Base-by-base conservation (phyloP, 257 asterid species). In the Salvia splendens region DNA sequence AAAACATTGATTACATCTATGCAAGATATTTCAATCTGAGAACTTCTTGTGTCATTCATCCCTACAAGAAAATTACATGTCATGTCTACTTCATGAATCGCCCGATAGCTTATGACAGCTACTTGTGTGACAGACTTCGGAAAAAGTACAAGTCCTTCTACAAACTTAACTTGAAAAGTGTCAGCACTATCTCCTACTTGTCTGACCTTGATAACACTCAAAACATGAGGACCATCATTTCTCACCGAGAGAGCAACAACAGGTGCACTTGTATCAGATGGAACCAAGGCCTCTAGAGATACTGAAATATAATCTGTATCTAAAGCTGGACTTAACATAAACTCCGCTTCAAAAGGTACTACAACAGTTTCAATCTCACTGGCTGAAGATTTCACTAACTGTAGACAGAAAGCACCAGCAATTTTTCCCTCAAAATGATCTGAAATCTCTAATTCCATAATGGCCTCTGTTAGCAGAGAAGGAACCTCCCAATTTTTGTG, bases 281-380 rank as follows among this genome's bases (percentile, higher is more conserved):
- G 89, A 75, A 72, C 69, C 56, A 83, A 47, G 30, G 79, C 74
- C 64, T 85, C 79, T 45, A 89, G 53, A 62, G 85, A 81, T 11
- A 78, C 65, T 5, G 94, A 80, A 71, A 81, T 64, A 51, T 24
- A 57, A 55, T 64, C 67, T 5, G 59, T 46, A 58, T 79, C 79
- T 17, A 66, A 32, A 75, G 76, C 71, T 30, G 86, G 60, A 50
- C 36, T 72, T 42, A 51, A 82, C 61, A 61, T 71, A 61, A 82
- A 64, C 51, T 86, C 87, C 32, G 84, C 95, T 66, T 92, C 96
- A 70, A 92, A 87, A 51, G 98, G 97, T 52, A 92, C 78, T 71
- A 89, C 55, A 50, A 89, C 74, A 64, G 88, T 84, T 70, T 86
- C 91, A 3, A 68, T 65, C 68, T 81, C 75, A 15, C 70, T 70